Base-by-base conservation (phyloP, 2,329 filamentous ascomycete species). In the Colletotrichum sp. region DNA sequence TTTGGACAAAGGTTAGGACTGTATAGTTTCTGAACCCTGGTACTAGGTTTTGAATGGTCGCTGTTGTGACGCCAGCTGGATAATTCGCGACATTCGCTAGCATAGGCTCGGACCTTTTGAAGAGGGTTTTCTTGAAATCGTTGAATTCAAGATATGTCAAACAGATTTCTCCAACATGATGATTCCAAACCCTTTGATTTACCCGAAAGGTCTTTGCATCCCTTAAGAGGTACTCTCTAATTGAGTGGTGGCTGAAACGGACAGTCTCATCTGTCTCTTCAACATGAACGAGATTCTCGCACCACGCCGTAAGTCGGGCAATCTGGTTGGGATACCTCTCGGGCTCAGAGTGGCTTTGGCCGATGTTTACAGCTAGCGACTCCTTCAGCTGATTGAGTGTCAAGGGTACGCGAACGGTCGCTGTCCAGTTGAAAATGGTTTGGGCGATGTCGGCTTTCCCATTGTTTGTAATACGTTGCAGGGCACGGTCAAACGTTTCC, bases 111-210 rank as follows among this genome's bases (percentile, higher is more conserved):
- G 27, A 28, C 27, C 8, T 8, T 28, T 48, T 13, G n/a, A 30
- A 73, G 18, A 84, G 5, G 9, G 82, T 77, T 4, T 79, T 82
- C 66, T 86, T 81, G 52, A 87, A 87, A 56, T 86, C 83, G 48
- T 80, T 83, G 66, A 85, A 85, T 12, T 82, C 77, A 22, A 87
- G 82, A 74, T 87, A 87, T 0, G 84, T 84, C 16, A 86, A 60
- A 75, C 85, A 86, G 60, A 85, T 80, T 36, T 85, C 82, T 5
- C 84, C 84, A 55, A 83, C 70, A 8, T 79, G 62, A 32, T 80
- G 78, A 68, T 86, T 78, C 2, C 78, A 80, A 16, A 80, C 77
- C 16, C 77, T 30, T 5, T 77, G 7, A 9, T 81, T 58, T n/a
- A 86, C 25, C 7, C 52, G 62, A 3, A 66, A 52, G 1, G 12